These are phyloP conservation scores for Calocybe cyanea DNA, from an alignment of 768 basidiomycete species.

Conservation along the genomic window DNA sequence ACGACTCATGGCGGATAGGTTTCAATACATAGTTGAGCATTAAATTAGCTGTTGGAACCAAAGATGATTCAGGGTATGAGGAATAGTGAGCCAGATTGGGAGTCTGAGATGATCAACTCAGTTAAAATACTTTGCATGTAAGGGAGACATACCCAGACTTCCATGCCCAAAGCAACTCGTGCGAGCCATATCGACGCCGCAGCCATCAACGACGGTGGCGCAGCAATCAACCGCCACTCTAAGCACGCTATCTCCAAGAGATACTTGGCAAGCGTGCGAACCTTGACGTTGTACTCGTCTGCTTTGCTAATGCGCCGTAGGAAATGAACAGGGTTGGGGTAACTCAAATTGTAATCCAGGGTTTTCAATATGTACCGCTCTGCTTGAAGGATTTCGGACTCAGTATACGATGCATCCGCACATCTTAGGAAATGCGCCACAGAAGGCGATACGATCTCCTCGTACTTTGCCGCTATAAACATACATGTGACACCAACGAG, in stretches of 20 bases:
- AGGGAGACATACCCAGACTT: conserved; percentile 73
- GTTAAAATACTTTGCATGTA: not conserved
- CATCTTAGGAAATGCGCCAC: conserved; percentile 86
- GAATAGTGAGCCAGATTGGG: conserved; percentile 93
- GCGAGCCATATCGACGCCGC: conserved; percentile 92
- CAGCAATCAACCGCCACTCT: conserved; percentile 80
- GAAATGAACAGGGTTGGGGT: conserved; percentile 93
- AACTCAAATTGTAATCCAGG: conserved; percentile 88
- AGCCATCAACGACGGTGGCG: conserved; percentile 82
- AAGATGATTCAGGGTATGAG: conserved; percentile 79
- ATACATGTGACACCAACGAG: conserved; percentile 93
- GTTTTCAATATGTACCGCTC: conserved; percentile 94
- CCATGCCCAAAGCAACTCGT: conserved; percentile 71
- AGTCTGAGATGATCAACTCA: conserved; percentile 35
- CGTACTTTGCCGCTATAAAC: conserved; percentile 93
- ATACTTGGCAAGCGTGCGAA: conserved; percentile 90
- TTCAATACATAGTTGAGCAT: conserved; percentile 93
- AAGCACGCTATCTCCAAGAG: conserved; percentile 88
- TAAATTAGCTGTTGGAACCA: conserved; percentile 85
- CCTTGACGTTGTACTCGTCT: conserved; percentile 91
- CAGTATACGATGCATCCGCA: conserved; percentile 84
- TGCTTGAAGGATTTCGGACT: conserved; percentile 60
- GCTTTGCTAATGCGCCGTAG: conserved; percentile 92
- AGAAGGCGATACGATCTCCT: conserved; percentile 91
- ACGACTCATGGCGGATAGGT: conserved; percentile 74